These are phyloP conservation scores for Drechslera avenae DNA, from an alignment of 2,329 filamentous ascomycete genomes.

Conservation along the genomic window DNA sequence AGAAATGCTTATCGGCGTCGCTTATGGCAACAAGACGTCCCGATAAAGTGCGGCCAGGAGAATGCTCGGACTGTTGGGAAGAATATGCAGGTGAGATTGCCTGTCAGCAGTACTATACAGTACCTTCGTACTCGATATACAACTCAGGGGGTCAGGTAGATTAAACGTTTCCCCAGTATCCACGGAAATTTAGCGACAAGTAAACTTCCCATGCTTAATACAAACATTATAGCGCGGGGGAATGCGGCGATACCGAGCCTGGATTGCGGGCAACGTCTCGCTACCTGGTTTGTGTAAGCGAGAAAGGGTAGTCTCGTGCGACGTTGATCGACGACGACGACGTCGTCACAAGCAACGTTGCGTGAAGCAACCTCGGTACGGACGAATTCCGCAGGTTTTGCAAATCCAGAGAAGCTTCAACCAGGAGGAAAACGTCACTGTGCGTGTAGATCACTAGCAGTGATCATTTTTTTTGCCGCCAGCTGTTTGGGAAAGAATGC, in stretches of 20 bases:
- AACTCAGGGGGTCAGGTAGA: not conserved
- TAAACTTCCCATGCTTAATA: slow-evolving; percentile 13
- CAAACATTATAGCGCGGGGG: slow-evolving; percentile 18
- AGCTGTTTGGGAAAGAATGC: slow-evolving; percentile 4
- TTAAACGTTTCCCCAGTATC: slow-evolving; percentile 3
- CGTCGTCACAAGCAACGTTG: not conserved
- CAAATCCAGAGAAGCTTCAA: not conserved
- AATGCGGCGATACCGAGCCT: slow-evolving; percentile 14
- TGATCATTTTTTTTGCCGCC: not conserved
- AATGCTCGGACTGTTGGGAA: not conserved
- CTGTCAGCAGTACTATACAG: slow-evolving; percentile 2
- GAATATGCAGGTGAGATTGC: not conserved
- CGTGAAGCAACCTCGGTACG: not conserved
- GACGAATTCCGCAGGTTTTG: not conserved
- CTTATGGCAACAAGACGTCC: slow-evolving; percentile 2
- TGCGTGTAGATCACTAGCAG: not conserved
- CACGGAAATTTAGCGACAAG: not conserved
- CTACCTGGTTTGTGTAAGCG: slow-evolving; percentile 22
- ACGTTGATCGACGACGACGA: slow-evolving; percentile 14
- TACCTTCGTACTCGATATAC: not conserved
- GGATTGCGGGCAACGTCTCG: slow-evolving; percentile 11
- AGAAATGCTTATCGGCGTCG: slow-evolving; percentile 4
- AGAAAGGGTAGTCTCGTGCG: slow-evolving; percentile 17
- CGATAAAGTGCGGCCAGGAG: slow-evolving; percentile 13
- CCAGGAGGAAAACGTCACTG: not conserved